A percentile compares a stretch with the other conserved stretches of the same genome.
Evolutionary conservation across 176 grass and related monocot species (phyloP).

Genomic region (Microstegium vimineum): DNA sequence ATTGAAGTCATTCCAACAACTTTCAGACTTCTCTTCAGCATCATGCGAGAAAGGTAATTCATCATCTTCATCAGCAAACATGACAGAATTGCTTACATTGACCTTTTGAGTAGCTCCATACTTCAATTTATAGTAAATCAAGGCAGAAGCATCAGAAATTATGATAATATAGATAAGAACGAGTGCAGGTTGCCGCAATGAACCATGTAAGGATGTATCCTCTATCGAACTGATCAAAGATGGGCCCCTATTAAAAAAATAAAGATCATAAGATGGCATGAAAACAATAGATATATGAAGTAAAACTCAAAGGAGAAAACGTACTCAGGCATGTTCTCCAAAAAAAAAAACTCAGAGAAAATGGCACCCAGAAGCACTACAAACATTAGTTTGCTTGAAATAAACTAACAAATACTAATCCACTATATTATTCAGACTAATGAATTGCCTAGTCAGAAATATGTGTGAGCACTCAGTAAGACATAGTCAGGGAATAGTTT

Average conservation of each 20-base stretch:
- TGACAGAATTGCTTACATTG: slow-evolving; percentile 29
- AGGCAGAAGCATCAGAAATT: slow-evolving; percentile 95
- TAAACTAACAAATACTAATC: slow-evolving; percentile 12
- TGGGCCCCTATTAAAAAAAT: slow-evolving; percentile 66
- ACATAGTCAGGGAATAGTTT: neutral
- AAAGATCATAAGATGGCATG: slow-evolving; percentile 26
- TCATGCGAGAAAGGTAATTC: slow-evolving; percentile 52
- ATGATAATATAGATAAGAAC: slow-evolving; percentile 90
- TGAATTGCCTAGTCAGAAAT: neutral
- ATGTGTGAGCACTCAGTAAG: neutral
- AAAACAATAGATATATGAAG: slow-evolving; percentile 17
- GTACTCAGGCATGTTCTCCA: neutral
- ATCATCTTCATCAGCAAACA: slow-evolving; percentile 66
- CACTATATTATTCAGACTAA: neutral
- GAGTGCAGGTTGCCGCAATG: slow-evolving; percentile 90
- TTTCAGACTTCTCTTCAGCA: slow-evolving; percentile 46
- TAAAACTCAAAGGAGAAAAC: slow-evolving; percentile 16
- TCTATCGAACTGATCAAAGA: slow-evolving; percentile 81
- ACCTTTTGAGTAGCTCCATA: slow-evolving; percentile 28
- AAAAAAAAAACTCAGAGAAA: neutral
- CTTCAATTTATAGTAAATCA: slow-evolving; percentile 69
- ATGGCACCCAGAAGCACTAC: neutral
- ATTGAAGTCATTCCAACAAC: slow-evolving; percentile 82
- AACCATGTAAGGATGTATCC: slow-evolving; percentile 73
- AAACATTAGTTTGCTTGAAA: neutral